Evolutionary conservation across 768 basidiomycete genomes (phyloP).

Genomic region (Kwoniella mangroviensis): DNA sequence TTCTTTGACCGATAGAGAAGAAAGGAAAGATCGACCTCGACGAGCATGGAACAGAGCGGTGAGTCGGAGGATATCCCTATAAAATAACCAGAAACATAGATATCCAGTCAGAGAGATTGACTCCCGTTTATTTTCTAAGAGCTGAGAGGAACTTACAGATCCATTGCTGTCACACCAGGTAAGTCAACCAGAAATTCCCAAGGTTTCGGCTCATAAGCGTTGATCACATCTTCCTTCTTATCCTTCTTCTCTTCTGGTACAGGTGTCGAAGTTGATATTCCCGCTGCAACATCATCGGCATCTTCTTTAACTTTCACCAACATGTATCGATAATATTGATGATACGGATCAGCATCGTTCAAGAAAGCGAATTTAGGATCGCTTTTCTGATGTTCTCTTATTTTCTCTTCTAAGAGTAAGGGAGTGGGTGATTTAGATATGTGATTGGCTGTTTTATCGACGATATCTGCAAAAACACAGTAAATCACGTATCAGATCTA

Average conservation of each 20-base stretch:
- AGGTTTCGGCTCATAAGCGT: constrained; percentile 66
- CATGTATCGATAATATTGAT: constrained; percentile 95
- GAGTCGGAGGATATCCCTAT: constrained; percentile 90
- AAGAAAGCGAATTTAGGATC: constrained; percentile 99
- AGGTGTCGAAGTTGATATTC: constrained; percentile 31
- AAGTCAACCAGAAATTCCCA: constrained; percentile 83
- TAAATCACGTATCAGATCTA: constrained; percentile 24
- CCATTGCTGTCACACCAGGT: constrained; percentile 83
- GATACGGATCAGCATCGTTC: constrained; percentile 94
- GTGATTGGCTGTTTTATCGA: constrained; percentile 89
- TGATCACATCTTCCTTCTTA: constrained; percentile 62
- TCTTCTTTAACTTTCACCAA: constrained; percentile 75
- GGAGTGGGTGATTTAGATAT: constrained; percentile 95
- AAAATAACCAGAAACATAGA: too few relatives aligned
- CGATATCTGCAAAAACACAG: constrained; percentile 68
- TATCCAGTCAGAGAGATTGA: too few relatives aligned
- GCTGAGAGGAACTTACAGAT: constrained; percentile 71
- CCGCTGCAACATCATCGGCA: constrained; percentile 48
- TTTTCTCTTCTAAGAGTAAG: constrained; percentile 91
- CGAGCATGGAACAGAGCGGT: constrained; percentile 95
- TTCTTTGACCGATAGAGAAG: constrained; percentile 80
- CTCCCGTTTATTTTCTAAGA: neutral
- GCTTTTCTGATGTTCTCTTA: constrained; percentile 91
- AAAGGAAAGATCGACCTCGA: constrained; percentile 82
- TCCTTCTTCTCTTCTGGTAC: constrained; percentile 35